Percentiles rank a stretch among this genome's conserved stretches.
Evolutionary conservation across 495 filamentous ascomycete species (phyloP).

Genomic region (Platismatia glauca): DNA sequence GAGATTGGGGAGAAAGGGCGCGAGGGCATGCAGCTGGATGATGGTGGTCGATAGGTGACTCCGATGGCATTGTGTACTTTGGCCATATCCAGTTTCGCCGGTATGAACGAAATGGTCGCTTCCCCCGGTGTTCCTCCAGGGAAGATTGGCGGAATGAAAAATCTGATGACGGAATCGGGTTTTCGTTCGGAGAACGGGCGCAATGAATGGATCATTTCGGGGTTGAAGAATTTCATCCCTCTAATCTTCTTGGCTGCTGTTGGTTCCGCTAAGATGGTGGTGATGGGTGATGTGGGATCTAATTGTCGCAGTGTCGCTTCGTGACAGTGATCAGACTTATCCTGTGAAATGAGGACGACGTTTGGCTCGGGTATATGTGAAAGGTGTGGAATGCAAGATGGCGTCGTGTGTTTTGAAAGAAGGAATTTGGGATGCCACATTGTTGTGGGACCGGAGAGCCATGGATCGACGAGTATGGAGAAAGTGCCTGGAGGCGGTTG

Average conservation of each 20-base stretch:
- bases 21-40: slow-evolving; percentile 24
- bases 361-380: slow-evolving; percentile 53
- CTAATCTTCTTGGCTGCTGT: slow-evolving; percentile 51
- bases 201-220: slow-evolving; percentile 42
- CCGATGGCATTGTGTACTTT: slow-evolving; percentile 58
- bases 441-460: slow-evolving; percentile 53
- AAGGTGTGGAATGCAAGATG: slow-evolving; percentile 50
- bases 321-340: slow-evolving; percentile 64
- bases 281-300: slow-evolving; percentile 39
- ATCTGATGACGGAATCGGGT: slow-evolving; percentile 37
- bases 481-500: slow-evolving; percentile 40
- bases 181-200: slow-evolving; percentile 37
- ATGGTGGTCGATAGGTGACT: slow-evolving; percentile 58
- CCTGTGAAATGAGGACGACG: slow-evolving; percentile 59
- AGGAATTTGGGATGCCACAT: slow-evolving; percentile 56
- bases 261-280: slow-evolving; percentile 56
- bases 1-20: slow-evolving; percentile 27
- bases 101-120: slow-evolving; percentile 56
- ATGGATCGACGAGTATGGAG: slow-evolving; percentile 62
- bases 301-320: slow-evolving; percentile 55
- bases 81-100: slow-evolving; percentile 50
- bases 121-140: slow-evolving; percentile 45
- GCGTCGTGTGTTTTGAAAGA: slow-evolving; percentile 42
- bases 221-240: slow-evolving; percentile 57
- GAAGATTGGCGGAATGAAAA: slow-evolving; percentile 38